Percentiles rank a stretch among this genome's conserved stretches.
These are phyloP conservation scores for Avena insularis DNA, from an alignment of 176 grass and related monocot genomes.

Conservation along the genomic window DNA sequence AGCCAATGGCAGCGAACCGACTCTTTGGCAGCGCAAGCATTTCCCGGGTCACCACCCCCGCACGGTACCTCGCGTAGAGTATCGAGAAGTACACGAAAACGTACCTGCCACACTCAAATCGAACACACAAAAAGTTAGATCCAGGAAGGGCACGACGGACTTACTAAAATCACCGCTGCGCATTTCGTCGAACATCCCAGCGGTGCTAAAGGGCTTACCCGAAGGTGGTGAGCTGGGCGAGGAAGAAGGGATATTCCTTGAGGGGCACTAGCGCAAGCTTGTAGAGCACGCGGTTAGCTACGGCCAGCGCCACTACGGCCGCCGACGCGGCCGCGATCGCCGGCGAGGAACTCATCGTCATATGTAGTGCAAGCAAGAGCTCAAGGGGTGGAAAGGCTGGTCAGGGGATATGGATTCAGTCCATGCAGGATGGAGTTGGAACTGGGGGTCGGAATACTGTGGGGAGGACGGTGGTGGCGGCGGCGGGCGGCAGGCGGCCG, in stretches of 20 bases:
- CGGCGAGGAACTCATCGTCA: conserved; percentile 50
- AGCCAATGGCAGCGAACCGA: conserved; percentile 66
- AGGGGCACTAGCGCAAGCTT: conserved; percentile 91
- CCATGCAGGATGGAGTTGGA: not conserved
- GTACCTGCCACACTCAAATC: conserved; percentile 54
- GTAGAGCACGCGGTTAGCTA: conserved; percentile 90
- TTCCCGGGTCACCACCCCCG: conserved; percentile 64
- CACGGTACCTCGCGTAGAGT: conserved; percentile 68
- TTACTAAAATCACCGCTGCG: not conserved
- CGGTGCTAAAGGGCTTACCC: conserved; percentile 48
- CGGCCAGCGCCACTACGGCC: conserved; percentile 57
- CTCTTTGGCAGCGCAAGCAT: conserved; percentile 75
- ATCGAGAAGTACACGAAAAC: conserved; percentile 82
- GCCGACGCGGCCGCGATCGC: conserved; percentile 42
- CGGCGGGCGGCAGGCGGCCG: not conserved
- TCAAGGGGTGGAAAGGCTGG: not conserved
- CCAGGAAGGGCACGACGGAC: not conserved
- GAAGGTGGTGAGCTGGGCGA: conserved; percentile 90
- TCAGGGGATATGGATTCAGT: not conserved
- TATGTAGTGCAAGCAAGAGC: not conserved
- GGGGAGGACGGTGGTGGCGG: conserved; percentile 1
- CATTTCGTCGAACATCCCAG: conserved; percentile 50
- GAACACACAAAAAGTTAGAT: not conserved
- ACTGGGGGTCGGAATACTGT: not conserved
- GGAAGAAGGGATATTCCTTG: conserved; percentile 89